Percentiles rank a stretch among this genome's conserved stretches.
These are phyloP conservation scores for Agaricus sinodeliciosus DNA, from an alignment of 768 basidiomycete genomes.

Conservation along the genomic window DNA sequence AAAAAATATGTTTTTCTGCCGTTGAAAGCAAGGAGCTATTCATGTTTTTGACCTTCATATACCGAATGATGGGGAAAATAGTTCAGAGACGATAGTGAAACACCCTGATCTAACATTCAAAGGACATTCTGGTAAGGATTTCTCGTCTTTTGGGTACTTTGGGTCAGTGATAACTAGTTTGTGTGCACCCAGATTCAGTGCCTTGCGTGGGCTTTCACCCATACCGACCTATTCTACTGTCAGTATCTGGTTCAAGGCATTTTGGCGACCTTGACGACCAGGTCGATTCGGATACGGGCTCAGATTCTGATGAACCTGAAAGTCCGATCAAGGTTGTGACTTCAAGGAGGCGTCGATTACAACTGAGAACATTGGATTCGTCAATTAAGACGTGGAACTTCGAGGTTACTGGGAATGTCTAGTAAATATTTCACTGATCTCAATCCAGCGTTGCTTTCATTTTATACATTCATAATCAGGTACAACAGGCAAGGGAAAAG, in stretches of 20 bases:
- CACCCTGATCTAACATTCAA: conserved; percentile 32
- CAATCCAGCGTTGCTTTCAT: too few species aligned
- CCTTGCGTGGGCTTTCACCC: conserved; percentile 76
- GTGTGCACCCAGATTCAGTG: conserved; percentile 50
- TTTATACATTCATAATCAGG: too few species aligned
- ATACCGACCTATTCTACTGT: conserved; percentile 45
- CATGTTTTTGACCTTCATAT: conserved; percentile 47
- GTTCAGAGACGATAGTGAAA: conserved; percentile 11
- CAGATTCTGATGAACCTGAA: conserved; percentile 14
- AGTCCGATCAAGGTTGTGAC: conserved; percentile 2
- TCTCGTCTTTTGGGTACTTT: background rate
- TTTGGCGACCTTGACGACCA: conserved; percentile 20
- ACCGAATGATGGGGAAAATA: conserved; percentile 8
- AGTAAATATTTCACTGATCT: too few species aligned
- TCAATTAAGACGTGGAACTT: conserved; percentile 29
- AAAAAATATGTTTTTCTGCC: too few species aligned
- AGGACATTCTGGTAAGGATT: conserved; percentile 50
- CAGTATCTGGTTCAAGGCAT: conserved; percentile 75
- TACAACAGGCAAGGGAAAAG: too few species aligned
- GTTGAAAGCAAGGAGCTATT: conserved; percentile 53
- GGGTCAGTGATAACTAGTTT: background rate
- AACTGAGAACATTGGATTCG: conserved; percentile 25
- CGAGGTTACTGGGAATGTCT: too few species aligned
- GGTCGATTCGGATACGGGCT: conserved; percentile 20
- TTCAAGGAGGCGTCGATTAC: conserved; percentile 1